Percentiles rank a stretch among this genome's conserved stretches.
Evolutionary conservation across 2,329 filamentous ascomycete genomes (phyloP).

Genomic region (Claviceps capensis): DNA sequence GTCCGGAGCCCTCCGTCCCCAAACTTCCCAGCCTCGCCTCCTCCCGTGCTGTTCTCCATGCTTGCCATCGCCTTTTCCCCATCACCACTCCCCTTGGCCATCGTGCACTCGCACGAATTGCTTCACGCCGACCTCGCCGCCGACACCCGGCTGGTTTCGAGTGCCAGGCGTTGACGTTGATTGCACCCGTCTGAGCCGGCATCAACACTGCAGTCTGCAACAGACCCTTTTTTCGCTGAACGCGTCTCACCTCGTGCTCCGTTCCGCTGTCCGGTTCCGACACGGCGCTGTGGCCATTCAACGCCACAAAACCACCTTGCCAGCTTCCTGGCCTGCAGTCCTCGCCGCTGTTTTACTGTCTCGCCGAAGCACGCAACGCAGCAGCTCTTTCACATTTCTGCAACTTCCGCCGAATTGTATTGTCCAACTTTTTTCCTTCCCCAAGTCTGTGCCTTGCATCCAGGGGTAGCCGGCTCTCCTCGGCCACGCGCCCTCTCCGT

Average conservation of each 20-base stretch:
- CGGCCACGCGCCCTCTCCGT: slow-evolving; percentile 9
- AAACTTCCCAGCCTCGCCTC: not conserved
- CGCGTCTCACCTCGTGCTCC: not conserved
- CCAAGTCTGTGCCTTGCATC: not conserved
- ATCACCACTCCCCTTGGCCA: not conserved
- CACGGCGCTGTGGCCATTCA: not conserved
- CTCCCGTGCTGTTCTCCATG: not conserved
- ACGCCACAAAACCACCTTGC: not conserved
- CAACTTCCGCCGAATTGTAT: not conserved
- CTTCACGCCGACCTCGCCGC: slow-evolving; percentile 3
- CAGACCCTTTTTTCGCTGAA: not conserved
- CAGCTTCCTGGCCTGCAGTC: not conserved
- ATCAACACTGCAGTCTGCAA: not conserved
- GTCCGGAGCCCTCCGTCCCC: not conserved
- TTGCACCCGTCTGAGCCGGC: not conserved
- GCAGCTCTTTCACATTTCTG: not conserved
- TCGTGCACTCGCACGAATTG: slow-evolving; percentile 1
- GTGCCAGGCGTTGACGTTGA: not conserved
- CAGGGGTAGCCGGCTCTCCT: slow-evolving; percentile 16
- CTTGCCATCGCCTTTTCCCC: not conserved
- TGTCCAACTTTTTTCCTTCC: not conserved
- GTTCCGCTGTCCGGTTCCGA: not conserved
- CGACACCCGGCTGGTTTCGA: slow-evolving; percentile 1
- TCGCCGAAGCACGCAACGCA: not conserved
- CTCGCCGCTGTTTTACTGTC: too few relatives aligned